Base-by-base conservation (phyloP, 345 rosid genomes). In the Draba incana region DNA sequence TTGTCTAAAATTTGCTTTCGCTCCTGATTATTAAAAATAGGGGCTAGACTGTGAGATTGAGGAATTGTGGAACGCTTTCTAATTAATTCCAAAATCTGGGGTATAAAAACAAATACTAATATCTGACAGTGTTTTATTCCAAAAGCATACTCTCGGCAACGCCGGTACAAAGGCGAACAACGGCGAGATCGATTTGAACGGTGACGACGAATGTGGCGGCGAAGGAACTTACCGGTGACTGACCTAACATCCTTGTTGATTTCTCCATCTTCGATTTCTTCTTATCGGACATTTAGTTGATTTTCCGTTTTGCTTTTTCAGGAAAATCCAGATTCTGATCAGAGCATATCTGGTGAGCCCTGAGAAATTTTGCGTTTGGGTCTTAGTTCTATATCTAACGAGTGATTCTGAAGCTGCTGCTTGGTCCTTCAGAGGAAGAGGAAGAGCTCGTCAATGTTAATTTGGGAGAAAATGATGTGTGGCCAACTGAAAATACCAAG, bases 301-400 rank as follows among this genome's bases (percentile, higher is more conserved):
- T 49, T 25, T 25, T 50, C 33, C 25, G 20, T 45, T 75, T 54
- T 70, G 38, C 52, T 47, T 66, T 35, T n/a, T 42, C 62, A 88
- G 90, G 85, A 63, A 49, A 83, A 80, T 74, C 31, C 35, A 16
- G 89, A 81, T 76, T 85, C 89, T 31, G 92, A 84, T 70, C 87
- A 76, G 72, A 90, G 90, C 80, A 73, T 90, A 64, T 88, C 95
- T 5, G 97, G 95, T 73, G 53, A 72, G 71, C 5, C 55, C 5
- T 86, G 82, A 75, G n/a, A 52, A 44, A 16, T 51, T 53, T 44
- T 9, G 47, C 4, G 12, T n/a, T 10, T 0, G 14, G 6, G 4
- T 55, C 3, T 48, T 58, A 3, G 10, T 55, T 33, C 41, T 38
- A 45, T 27, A n/a, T 61, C 64, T 44, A 43, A 9, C n/a, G 9